Conservation (phyloP, 768 basidiomycete genomes). For the Cyathus striatus region DNA sequence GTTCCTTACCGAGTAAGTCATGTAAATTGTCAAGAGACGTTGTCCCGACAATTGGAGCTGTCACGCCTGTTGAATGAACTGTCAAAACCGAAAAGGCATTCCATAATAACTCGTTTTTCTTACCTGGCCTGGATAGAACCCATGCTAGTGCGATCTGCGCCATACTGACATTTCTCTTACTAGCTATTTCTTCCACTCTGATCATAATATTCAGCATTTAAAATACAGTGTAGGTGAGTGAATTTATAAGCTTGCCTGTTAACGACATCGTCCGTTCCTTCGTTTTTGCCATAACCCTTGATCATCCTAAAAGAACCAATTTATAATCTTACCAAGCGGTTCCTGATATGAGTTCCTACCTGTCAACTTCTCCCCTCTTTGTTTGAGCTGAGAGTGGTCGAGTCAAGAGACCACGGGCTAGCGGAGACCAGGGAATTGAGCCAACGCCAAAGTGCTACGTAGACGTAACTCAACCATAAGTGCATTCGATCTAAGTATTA, state of each 20-base stretch:
- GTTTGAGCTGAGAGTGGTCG: slow-evolving; percentile 34
- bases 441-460: slow-evolving; percentile 46
- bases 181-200: slow-evolving; percentile 53
- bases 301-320: slow-evolving; percentile 10
- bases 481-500: not conserved
- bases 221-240: slow-evolving; percentile 1
- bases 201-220: not conserved
- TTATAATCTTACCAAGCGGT: not conserved
- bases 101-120: not conserved
- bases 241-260: slow-evolving; percentile 22
- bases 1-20: slow-evolving; percentile 40
- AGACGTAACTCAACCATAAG: slow-evolving; percentile 1
- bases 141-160: slow-evolving; percentile 53
- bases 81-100: not conserved
- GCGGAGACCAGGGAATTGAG: slow-evolving; percentile 55
- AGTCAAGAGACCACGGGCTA: slow-evolving; percentile 44
- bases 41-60: slow-evolving; percentile 57
- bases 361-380: slow-evolving; percentile 30
- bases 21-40: slow-evolving; percentile 46
- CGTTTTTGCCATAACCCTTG: slow-evolving; percentile 14
- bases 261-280: slow-evolving; percentile 27
- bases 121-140: slow-evolving; percentile 38
- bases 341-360: slow-evolving; percentile 12
- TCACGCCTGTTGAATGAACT: slow-evolving; percentile 24
- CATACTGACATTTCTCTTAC: slow-evolving; percentile 48